Evolutionary conservation across 106 monocot genomes (phyloP).

Genomic region (Dendrobium officinale): DNA sequence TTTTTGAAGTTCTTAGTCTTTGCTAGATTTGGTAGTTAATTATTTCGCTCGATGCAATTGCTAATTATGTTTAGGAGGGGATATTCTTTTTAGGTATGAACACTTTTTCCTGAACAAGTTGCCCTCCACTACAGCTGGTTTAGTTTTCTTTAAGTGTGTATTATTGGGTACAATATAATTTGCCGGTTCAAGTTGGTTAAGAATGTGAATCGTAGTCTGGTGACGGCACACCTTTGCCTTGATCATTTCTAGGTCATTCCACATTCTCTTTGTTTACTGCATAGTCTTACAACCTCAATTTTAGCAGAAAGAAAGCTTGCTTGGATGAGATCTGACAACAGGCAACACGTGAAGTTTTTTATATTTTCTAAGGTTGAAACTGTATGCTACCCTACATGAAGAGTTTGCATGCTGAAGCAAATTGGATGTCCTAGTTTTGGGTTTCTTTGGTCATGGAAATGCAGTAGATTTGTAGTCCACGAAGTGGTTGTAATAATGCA

Average conservation of each 20-base stretch:
- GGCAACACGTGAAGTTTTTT: neutral
- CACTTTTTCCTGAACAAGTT: neutral
- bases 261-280: neutral
- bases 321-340: neutral
- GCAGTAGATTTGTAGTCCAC: neutral
- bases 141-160: neutral
- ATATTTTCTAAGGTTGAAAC: neutral
- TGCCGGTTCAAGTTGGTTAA: neutral
- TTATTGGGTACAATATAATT: neutral
- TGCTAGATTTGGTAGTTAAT: neutral
- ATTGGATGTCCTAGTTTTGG: neutral
- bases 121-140: neutral
- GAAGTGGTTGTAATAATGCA: too few species aligned
- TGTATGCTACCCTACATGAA: neutral
- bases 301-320: neutral
- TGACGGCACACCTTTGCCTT: neutral
- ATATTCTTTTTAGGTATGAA: neutral
- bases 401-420: neutral
- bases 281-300: neutral
- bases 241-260: neutral
- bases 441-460: neutral
- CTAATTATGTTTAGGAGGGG: neutral
- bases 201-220: neutral
- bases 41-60: neutral
- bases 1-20: neutral